Evolutionary conservation across 2,329 filamentous ascomycete species (phyloP).

Genomic region (Fusarium sp.): DNA sequence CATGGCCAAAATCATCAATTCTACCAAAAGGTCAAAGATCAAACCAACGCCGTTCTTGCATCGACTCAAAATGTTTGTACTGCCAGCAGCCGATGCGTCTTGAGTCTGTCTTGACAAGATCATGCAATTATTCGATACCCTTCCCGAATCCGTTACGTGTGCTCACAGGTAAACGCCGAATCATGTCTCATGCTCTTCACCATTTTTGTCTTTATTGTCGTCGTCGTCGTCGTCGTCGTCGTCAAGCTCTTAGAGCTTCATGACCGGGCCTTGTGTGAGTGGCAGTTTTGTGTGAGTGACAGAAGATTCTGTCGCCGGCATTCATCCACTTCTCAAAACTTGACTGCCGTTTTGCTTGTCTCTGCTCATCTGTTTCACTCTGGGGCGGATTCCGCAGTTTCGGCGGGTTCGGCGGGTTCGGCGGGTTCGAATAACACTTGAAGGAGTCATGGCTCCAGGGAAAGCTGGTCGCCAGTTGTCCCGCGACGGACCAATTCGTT

Average conservation of each 20-base stretch:
- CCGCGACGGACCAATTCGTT: conserved; percentile 15
- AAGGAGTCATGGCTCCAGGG: conserved; percentile 4
- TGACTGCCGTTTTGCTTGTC: conserved; percentile 30
- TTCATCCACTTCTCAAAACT: conserved; percentile 37
- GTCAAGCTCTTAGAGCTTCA: background rate
- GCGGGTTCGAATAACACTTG: background rate
- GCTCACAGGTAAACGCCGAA: conserved; percentile 3
- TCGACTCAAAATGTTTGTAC: background rate
- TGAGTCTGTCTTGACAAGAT: background rate
- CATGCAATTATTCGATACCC: background rate
- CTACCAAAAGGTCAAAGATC: background rate
- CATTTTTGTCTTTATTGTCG: background rate
- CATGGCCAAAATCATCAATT: conserved; percentile 1
- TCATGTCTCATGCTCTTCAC: background rate
- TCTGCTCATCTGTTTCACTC: conserved; percentile 12
- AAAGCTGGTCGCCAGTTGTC: conserved; percentile 24
- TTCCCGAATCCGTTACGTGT: background rate
- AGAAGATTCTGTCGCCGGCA: conserved; percentile 39
- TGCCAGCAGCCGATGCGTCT: background rate
- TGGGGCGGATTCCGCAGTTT: background rate
- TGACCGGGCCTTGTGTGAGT: conserved; percentile 20
- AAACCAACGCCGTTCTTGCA: background rate
- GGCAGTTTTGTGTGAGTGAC: conserved; percentile 22
- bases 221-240: background rate
- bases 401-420: background rate